A percentile compares a stretch with the other conserved stretches of the same genome.
These are phyloP conservation scores for Globisporangium emineosum DNA, from an alignment of 352 stramenopile genomes.

Conservation along the genomic window DNA sequence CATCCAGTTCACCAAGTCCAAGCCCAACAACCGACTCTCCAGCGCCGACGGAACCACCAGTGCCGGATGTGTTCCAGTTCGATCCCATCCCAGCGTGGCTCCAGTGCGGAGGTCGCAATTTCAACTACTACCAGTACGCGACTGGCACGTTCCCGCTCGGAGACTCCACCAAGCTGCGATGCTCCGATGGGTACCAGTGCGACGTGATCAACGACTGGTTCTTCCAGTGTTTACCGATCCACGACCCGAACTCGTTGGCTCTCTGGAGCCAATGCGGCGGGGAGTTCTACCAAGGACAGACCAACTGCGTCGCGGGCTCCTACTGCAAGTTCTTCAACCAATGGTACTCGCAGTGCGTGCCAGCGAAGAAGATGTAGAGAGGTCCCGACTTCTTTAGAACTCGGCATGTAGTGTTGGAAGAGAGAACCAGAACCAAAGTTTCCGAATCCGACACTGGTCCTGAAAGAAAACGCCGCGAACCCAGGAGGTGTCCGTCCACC, in stretches of 20 bases:
- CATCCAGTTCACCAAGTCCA: not conserved
- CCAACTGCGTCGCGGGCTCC: slow-evolving; percentile 21
- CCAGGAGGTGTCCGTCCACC: too few relatives aligned
- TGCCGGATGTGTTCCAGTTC: slow-evolving; percentile 11
- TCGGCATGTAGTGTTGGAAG: too few relatives aligned
- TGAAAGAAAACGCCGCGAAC: too few relatives aligned
- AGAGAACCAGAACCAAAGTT: too few relatives aligned
- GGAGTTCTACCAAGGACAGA: slow-evolving; percentile 13
- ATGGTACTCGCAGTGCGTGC: slow-evolving; percentile 52
- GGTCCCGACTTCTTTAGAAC: too few relatives aligned
- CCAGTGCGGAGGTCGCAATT: slow-evolving; percentile 27
- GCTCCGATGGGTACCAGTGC: slow-evolving; percentile 26
- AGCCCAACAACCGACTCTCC: not conserved
- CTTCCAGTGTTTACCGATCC: slow-evolving; percentile 28
- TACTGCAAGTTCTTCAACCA: slow-evolving; percentile 30
- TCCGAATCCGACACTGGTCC: too few relatives aligned
- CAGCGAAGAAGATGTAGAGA: not conserved
- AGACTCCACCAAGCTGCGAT: slow-evolving; percentile 22
- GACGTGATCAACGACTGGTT: slow-evolving; percentile 34
- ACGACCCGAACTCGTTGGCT: slow-evolving; percentile 13
- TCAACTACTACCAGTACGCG: slow-evolving; percentile 32
- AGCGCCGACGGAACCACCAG: not conserved
- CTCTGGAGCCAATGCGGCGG: slow-evolving; percentile 31
- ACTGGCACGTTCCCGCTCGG: slow-evolving; percentile 3
- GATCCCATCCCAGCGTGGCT: slow-evolving; percentile 18